Percentiles rank a stretch among this genome's conserved stretches.
These are phyloP conservation scores for Millerozyma miso DNA, from an alignment of 805 yeast genomes.

Conservation along the genomic window DNA sequence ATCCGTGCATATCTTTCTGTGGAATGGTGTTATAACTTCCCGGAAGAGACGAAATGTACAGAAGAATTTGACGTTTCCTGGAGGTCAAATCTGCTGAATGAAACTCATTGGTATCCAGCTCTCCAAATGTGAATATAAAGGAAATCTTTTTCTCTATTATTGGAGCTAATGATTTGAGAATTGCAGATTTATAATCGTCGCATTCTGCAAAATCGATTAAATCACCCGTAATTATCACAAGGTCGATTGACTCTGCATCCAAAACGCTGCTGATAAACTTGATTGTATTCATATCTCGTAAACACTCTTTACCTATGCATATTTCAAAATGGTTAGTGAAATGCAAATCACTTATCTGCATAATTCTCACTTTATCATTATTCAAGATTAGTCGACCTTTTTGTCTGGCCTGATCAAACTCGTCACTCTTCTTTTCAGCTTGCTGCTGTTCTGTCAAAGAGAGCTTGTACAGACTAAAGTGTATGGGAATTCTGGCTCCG, in stretches of 20 bases:
- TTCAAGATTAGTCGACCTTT: slow-evolving; percentile 13
- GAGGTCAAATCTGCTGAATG: slow-evolving; percentile 2
- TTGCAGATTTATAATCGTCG: slow-evolving; percentile 24
- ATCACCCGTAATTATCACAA: slow-evolving; percentile 40
- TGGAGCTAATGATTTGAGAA: slow-evolving; percentile 30
- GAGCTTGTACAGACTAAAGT: slow-evolving; percentile 19
- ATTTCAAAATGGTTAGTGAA: slow-evolving; percentile 28
- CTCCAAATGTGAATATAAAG: slow-evolving; percentile 38
- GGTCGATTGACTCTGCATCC: slow-evolving; percentile 25
- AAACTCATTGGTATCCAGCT: slow-evolving; percentile 19
- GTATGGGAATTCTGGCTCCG: slow-evolving; percentile 10
- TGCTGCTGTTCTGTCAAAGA: slow-evolving; percentile 11
- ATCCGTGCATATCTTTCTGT: slow-evolving; percentile 23
- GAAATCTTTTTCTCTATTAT: slow-evolving; percentile 26
- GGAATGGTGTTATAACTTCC: slow-evolving; percentile 27
- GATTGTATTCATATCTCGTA: slow-evolving; percentile 26
- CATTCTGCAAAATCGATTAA: slow-evolving; percentile 25
- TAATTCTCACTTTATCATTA: slow-evolving; percentile 23
- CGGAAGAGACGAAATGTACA: slow-evolving; percentile 31
- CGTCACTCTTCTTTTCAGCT: not conserved
- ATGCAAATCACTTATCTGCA: slow-evolving; percentile 39
- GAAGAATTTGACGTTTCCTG: slow-evolving; percentile 15
- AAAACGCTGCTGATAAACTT: slow-evolving; percentile 25
- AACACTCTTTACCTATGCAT: slow-evolving; percentile 17
- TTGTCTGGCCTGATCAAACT: slow-evolving; percentile 12